Conservation (phyloP, 2,329 filamentous ascomycete genomes). For the Neurospora sp. region DNA sequence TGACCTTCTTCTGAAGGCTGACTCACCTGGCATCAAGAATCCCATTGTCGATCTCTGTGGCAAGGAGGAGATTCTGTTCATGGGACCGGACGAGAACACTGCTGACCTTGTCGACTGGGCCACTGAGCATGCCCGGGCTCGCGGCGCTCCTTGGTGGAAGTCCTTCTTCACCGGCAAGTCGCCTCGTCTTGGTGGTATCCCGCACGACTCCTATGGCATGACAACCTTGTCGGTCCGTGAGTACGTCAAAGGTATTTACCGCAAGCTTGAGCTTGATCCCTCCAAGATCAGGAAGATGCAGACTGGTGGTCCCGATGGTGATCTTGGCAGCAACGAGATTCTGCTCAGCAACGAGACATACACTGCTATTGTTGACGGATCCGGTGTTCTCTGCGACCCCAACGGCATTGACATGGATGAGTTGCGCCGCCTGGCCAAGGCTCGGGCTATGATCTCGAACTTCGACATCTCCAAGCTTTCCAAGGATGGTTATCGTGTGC, state of each 20-base stretch:
- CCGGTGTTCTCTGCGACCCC: conserved; percentile 88
- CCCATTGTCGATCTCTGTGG: conserved; percentile 92
- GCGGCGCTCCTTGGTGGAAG: conserved; percentile 98
- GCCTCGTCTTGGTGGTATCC: conserved; percentile 89
- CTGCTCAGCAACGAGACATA: conserved; percentile 94
- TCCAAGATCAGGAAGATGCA: conserved; percentile 85
- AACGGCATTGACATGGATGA: conserved; percentile 80
- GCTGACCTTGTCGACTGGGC: conserved; percentile 97
- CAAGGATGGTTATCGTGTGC: conserved; percentile 75
- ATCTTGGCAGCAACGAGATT: conserved; percentile 96
- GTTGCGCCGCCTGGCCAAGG: conserved; percentile 72
- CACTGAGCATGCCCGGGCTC: conserved; percentile 80
- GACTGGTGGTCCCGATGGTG: conserved; percentile 92
- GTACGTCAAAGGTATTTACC: conserved; percentile 93
- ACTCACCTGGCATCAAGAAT: conserved; percentile 96
- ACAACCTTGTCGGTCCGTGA: conserved; percentile 93
- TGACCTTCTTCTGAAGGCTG: conserved; percentile 80
- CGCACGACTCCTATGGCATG: conserved; percentile 95
- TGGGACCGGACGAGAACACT: conserved; percentile 98
- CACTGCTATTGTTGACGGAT: conserved; percentile 88
- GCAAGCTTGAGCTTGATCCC: conserved; percentile 85
- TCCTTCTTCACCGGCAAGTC: conserved; percentile 99
- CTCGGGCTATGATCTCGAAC: conserved; percentile 78
- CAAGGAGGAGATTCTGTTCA: conserved; percentile 93
- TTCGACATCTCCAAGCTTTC: conserved; percentile 83